Percentiles rank a stretch among this genome's conserved stretches.
These are phyloP conservation scores for Cercospora sp. DNA, from an alignment of 2,329 filamentous ascomycete species.

Conservation along the genomic window DNA sequence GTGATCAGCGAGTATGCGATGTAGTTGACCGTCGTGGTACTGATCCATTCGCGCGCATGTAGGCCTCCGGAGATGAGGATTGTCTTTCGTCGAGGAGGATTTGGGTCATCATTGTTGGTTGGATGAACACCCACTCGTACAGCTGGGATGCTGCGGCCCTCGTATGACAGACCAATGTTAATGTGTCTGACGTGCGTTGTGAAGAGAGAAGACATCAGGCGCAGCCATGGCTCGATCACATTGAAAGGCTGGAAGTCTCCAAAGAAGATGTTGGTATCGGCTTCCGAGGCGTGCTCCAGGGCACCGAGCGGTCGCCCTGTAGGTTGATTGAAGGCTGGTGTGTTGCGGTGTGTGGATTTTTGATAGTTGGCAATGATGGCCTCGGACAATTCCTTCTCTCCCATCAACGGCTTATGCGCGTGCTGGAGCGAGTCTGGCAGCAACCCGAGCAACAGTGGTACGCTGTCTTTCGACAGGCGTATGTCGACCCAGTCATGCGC, in stretches of 20 bases:
- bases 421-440: conserved; percentile 72
- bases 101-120: conserved; percentile 50
- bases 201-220: conserved; percentile 85
- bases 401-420: conserved; percentile 73
- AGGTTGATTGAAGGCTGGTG: conserved; percentile 8
- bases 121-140: conserved; percentile 69
- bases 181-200: conserved; percentile 72
- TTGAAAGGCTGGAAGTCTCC: conserved; percentile 85
- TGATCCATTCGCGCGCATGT: conserved; percentile 97
- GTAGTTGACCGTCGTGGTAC: conserved; percentile 86
- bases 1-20: conserved; percentile 86
- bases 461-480: conserved; percentile 70
- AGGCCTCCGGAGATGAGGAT: conserved; percentile 79
- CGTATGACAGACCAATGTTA: conserved; percentile 79
- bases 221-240: conserved; percentile 89
- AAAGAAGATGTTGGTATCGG: conserved; percentile 72
- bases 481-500: conserved; percentile 82
- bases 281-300: conserved; percentile 27
- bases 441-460: conserved; percentile 74
- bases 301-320: conserved; percentile 29
- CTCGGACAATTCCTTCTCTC: conserved; percentile 67
- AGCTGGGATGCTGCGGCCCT: conserved; percentile 82
- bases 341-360: conserved; percentile 23
- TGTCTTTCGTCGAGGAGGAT: conserved; percentile 63
- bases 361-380: conserved; percentile 73